Evolutionary conservation across 176 grass and related monocot species (phyloP).

Genomic region (barley (Hordeum vulgare)): MorexV3_pseudomolecules_assembly NC_058519.1:376720129-376720628

Average conservation of each 20-base stretch:
- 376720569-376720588: slow-evolving; percentile 14
- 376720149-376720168: not conserved
- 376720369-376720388: not conserved
- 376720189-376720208: not conserved
- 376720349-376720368: slow-evolving; percentile 17
- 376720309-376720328: slow-evolving; percentile 75
- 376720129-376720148: not conserved
- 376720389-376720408: slow-evolving; percentile 40
- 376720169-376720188: not conserved
- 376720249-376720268: slow-evolving; percentile 85
- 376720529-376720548: slow-evolving; percentile 16
- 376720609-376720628: slow-evolving; percentile 92
- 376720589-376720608: slow-evolving; percentile 93
- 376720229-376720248: slow-evolving; percentile 19
- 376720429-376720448: slow-evolving; percentile 94
- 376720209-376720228: not conserved
- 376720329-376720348: slow-evolving; percentile 60
- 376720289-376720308: slow-evolving; percentile 94
- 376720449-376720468: slow-evolving; percentile 97
- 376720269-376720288: slow-evolving; percentile 96
- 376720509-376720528: slow-evolving; percentile 37
- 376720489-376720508: slow-evolving; percentile 87
- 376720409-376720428: slow-evolving; percentile 97
- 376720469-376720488: slow-evolving; percentile 98
- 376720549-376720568: slow-evolving; percentile 15